Conservation (phyloP, 176 grass and related monocot species). For the Hordeum vulgare region DNA sequence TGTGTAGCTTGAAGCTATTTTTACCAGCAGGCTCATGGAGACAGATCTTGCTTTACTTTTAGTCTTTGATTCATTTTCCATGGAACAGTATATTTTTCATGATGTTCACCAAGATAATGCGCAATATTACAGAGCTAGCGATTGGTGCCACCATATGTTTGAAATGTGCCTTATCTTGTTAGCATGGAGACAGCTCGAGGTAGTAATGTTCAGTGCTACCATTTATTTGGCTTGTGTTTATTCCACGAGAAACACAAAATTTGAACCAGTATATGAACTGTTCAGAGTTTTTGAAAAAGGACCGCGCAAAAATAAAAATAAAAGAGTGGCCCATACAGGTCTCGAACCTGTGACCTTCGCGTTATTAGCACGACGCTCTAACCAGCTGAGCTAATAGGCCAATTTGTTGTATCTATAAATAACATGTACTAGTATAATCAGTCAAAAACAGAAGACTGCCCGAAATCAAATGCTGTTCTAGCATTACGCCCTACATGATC, state of each 20-base stretch:
- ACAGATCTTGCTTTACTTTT: background rate
- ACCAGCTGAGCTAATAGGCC: conserved; percentile 88
- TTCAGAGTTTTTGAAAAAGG: no score
- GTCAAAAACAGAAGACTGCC: background rate
- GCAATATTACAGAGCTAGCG: background rate
- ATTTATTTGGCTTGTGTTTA: background rate
- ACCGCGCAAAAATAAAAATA: no score
- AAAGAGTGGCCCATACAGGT: conserved; percentile 74
- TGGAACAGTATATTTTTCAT: background rate
- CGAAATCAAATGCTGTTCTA: background rate
- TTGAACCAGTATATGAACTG: no score
- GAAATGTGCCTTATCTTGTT: background rate
- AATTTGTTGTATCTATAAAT: fast-evolving
- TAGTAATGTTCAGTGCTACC: background rate
- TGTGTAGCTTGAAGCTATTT: background rate
- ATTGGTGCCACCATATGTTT: background rate
- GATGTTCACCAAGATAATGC: background rate
- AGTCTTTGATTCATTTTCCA: background rate
- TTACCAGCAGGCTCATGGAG: background rate
- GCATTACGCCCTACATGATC: conserved; percentile 9
- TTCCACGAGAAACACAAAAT: background rate
- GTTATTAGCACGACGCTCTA: conserved; percentile 99
- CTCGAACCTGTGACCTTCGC: conserved; percentile 95
- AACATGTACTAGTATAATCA: no score
- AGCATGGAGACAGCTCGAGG: no score